A percentile compares a stretch with the other conserved stretches of the same genome.
These are phyloP conservation scores for Vitis labrusca DNA, from an alignment of 164 flowering plant species.

Conservation along the genomic window DNA sequence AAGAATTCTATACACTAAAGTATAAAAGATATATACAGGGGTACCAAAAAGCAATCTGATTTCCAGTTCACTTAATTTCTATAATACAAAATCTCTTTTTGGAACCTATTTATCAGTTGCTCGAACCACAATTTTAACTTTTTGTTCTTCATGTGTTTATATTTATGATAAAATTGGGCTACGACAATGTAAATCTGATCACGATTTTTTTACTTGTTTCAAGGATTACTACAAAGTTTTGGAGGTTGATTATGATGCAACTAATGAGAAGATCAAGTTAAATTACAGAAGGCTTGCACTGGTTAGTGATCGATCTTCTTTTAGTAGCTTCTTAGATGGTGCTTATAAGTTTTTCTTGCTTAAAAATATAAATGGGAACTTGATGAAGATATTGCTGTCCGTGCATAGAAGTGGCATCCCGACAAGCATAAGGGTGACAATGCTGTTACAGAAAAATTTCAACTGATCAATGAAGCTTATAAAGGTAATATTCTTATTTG, in stretches of 20 bases:
- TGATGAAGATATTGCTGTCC: constrained; percentile 3
- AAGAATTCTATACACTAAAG: background rate
- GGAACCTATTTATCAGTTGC: no score
- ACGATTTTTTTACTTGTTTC: constrained; percentile 7
- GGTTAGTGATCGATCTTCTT: constrained; percentile 41
- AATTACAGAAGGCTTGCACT: constrained; percentile 78
- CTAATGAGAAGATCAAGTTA: constrained; percentile 69
- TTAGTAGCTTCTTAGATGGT: background rate
- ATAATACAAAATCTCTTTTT: no score
- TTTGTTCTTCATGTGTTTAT: no score
- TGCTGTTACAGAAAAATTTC: constrained; percentile 69
- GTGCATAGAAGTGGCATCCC: constrained; percentile 84
- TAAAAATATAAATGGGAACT: background rate
- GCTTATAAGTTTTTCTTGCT: background rate
- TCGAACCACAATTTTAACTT: no score
- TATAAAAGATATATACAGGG: no score
- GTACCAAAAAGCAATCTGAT: no score
- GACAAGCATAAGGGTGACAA: constrained; percentile 78
- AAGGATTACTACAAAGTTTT: constrained; percentile 83
- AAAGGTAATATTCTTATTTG: constrained; percentile 39
- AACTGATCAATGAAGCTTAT: constrained; percentile 85
- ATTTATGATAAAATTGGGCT: background rate
- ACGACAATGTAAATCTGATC: constrained; percentile 1
- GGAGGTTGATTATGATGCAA: constrained; percentile 86
- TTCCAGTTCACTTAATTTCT: no score